A percentile compares a stretch with the other conserved stretches of the same genome.
Conservation (phyloP, 2,329 filamentous ascomycete genomes). For the Aspergillus sp. region DNA sequence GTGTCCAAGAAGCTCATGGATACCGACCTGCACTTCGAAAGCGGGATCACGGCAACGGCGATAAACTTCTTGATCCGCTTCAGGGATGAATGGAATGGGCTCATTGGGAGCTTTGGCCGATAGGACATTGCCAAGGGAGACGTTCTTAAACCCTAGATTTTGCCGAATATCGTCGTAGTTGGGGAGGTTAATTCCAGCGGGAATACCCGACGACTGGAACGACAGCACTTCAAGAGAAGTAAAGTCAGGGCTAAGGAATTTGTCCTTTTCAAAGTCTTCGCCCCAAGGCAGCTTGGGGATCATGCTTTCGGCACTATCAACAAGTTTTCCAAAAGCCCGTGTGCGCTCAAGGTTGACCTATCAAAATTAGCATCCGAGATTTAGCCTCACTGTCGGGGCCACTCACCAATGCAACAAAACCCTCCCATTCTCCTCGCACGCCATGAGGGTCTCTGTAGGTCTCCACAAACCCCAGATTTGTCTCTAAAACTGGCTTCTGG, state of each 20-base stretch:
- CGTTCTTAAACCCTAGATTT: conserved; percentile 69
- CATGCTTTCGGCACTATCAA: conserved; percentile 76
- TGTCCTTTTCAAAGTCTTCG: conserved; percentile 91
- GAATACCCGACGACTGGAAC: conserved; percentile 70
- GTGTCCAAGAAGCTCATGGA: conserved; percentile 87
- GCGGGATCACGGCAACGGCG: conserved; percentile 81
- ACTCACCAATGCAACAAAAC: conserved; percentile 69
- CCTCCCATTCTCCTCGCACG: conserved; percentile 82
- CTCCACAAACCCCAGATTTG: conserved; percentile 83
- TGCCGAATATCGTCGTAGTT: conserved; percentile 65
- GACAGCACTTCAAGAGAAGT: conserved; percentile 90
- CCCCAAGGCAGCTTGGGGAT: conserved; percentile 91
- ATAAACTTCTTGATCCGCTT: conserved; percentile 76
- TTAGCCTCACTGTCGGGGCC: too few relatives aligned
- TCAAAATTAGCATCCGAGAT: not conserved
- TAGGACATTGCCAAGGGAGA: conserved; percentile 88
- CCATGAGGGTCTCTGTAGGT: conserved; percentile 84
- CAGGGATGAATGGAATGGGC: conserved; percentile 85
- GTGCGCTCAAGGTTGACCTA: conserved; percentile 86
- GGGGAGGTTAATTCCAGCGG: conserved; percentile 63
- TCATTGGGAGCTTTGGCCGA: conserved; percentile 91
- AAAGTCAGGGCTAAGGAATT: conserved; percentile 93
- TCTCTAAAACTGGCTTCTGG: conserved; percentile 78
- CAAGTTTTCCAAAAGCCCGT: conserved; percentile 81
- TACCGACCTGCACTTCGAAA: conserved; percentile 94